Evolutionary conservation across 768 basidiomycete species (phyloP).

Genomic region (Serendipita sp.): DNA sequence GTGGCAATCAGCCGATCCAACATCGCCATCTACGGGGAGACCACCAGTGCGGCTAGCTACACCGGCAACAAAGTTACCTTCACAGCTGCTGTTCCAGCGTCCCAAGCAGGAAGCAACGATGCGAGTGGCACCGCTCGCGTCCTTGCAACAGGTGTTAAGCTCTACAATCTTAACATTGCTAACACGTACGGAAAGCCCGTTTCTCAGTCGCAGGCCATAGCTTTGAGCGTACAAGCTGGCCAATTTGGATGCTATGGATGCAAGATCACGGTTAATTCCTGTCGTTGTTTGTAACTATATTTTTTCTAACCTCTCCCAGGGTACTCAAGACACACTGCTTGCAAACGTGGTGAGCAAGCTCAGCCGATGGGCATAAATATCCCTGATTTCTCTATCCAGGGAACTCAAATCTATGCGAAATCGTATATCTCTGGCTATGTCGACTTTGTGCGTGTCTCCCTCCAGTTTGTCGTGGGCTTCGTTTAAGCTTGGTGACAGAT

Average conservation of each 20-base stretch:
- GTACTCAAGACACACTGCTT: conserved; percentile 3
- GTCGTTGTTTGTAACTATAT: background rate
- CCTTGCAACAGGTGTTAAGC: conserved; percentile 8
- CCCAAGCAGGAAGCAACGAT: conserved; percentile 11
- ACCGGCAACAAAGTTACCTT: conserved; percentile 7
- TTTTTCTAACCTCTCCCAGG: background rate
- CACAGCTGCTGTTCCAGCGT: conserved; percentile 12
- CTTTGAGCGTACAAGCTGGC: background rate
- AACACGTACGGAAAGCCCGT: conserved; percentile 6
- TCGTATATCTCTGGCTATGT: conserved; percentile 2
- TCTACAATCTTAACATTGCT: conserved; percentile 2
- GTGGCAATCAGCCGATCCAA: conserved; percentile 4
- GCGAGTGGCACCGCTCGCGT: conserved; percentile 12
- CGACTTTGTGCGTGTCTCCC: background rate
- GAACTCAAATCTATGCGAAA: background rate
- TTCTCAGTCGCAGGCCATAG: conserved; percentile 3
- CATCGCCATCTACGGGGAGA: conserved; percentile 6
- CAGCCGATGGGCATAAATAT: background rate
- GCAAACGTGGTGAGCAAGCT: background rate
- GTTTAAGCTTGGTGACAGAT: background rate
- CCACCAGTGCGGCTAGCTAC: background rate
- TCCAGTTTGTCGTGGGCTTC: background rate
- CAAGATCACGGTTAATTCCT: background rate
- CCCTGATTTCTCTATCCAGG: background rate
- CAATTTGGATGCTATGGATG: conserved; percentile 5